Conservation (phyloP, 306 rosid genomes). For the Cercis canadensis region DNA sequence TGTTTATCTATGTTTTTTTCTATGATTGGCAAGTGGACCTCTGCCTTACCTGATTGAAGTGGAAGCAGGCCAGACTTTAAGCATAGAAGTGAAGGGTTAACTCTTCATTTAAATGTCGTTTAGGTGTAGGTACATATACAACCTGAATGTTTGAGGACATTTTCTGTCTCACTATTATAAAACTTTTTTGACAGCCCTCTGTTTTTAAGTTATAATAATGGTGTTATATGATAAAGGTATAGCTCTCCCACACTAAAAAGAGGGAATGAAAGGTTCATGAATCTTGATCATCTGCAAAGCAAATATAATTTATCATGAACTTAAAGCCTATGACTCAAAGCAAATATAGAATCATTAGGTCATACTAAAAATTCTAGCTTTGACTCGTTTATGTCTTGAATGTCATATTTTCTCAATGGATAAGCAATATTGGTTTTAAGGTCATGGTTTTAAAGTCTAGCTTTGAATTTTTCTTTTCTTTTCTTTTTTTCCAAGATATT, state of each 20-base stretch:
- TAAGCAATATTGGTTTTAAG: slow-evolving; percentile 10
- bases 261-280: too few relatives aligned
- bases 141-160: neutral
- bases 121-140: neutral
- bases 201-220: neutral
- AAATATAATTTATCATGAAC: too few relatives aligned
- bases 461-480: slow-evolving; percentile 6
- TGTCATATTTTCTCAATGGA: slow-evolving; percentile 9
- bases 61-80: slow-evolving; percentile 5
- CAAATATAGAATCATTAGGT: neutral
- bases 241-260: neutral
- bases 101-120: neutral
- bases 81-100: slow-evolving; percentile 14
- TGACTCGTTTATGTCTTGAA: neutral
- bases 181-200: neutral
- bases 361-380: neutral
- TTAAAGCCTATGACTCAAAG: too few relatives aligned
- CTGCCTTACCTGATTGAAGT: slow-evolving; percentile 22
- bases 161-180: neutral
- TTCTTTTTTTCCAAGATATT: slow-evolving; percentile 6
- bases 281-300: too few relatives aligned
- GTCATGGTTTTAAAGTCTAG: neutral
- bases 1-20: slow-evolving; percentile 2
- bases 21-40: too few relatives aligned
- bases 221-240: neutral